Evolutionary conservation across 2,329 filamentous ascomycete species (phyloP), one percentile per base, ranked within the genome.

Genomic region (Penicillium sp.): DNA sequence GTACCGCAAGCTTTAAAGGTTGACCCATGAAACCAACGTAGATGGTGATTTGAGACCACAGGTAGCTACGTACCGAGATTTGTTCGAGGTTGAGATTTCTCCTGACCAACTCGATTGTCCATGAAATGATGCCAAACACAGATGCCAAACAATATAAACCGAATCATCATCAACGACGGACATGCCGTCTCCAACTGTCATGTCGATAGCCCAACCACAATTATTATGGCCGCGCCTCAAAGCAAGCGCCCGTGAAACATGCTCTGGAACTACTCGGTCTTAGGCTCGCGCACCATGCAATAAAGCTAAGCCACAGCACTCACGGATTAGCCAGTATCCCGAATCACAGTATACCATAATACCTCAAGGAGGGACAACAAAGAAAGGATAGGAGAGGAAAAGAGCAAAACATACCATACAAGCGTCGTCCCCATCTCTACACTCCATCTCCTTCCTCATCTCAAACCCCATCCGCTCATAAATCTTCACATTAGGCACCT

Each of bases 401-500:
- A 31, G 41, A 49, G 3, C 22, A 50, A 47, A 56, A 72, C 72
- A 45, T 54, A 87, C 72, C 71, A 81, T 82, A 58, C 84, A 86
- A 12, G 76, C 75, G 49, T 83, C 83, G 2, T 84, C 85, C 3
- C 83, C 81, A 70, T 90, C 88, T 63, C 86, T 81, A 73, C 88
- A 90, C 60, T 85, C 80, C 82, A 91, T 88, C 68, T 88, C 84
- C 72, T 82, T 87, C 15, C 80, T 83, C 65, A 90, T 80, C 67
- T 81, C 77, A 72, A 91, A 92, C 3, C 88, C 89, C 81, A 90
- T 84, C 53, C 82, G 81, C 68, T 87, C 83, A 71, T 92, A 92
- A 35, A 92, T 91, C 55, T 83, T 81, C 71, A 90, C 85, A 69
- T 91, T 91, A 0, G 89, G 89, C 60, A 84, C 82, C 54, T 83